A percentile compares a stretch with the other conserved stretches of the same genome.
These are phyloP conservation scores for Clonostachys chloroleuca DNA, from an alignment of 2,329 filamentous ascomycete species.

Conservation along the genomic window DNA sequence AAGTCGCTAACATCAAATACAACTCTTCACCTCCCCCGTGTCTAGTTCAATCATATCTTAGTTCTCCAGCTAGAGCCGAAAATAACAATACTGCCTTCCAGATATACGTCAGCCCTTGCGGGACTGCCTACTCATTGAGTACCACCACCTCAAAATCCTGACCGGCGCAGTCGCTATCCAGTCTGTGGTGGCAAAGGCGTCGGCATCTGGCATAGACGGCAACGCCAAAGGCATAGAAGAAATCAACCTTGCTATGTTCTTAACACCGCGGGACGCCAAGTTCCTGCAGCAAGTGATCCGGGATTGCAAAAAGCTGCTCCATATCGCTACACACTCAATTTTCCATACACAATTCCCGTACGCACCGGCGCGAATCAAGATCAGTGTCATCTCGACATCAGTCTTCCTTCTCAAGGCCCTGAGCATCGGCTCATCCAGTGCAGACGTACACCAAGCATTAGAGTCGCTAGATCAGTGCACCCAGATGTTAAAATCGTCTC, in stretches of 20 bases:
- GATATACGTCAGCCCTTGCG: too few relatives aligned
- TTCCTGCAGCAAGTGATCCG: conserved; percentile 11
- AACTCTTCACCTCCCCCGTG: too few relatives aligned
- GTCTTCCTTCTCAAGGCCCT: conserved; percentile 13
- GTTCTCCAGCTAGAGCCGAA: too few relatives aligned
- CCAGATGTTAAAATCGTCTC: conserved; percentile 2
- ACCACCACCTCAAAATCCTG: conserved; percentile 12
- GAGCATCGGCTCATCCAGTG: conserved; percentile 6
- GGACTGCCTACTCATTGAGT: conserved; percentile 5
- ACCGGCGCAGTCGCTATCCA: conserved; percentile 11
- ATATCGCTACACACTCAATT: conserved; percentile 7
- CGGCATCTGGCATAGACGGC: not conserved
- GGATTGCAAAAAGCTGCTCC: conserved; percentile 7
- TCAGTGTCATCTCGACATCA: conserved; percentile 11
- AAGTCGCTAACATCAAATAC: too few relatives aligned
- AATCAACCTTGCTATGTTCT: not conserved
- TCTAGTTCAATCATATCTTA: too few relatives aligned
- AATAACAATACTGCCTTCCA: not conserved
- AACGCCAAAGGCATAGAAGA: too few relatives aligned
- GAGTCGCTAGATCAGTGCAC: conserved; percentile 9
- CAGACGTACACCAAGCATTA: not conserved
- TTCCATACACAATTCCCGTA: conserved; percentile 7
- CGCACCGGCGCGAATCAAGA: conserved; percentile 8
- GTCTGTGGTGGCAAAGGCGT: conserved; percentile 10
- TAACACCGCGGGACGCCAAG: conserved; percentile 4